phyloP scores from a whole-genome alignment of 78 protist genomes.

The Dictyostelium capitatum region DNA sequence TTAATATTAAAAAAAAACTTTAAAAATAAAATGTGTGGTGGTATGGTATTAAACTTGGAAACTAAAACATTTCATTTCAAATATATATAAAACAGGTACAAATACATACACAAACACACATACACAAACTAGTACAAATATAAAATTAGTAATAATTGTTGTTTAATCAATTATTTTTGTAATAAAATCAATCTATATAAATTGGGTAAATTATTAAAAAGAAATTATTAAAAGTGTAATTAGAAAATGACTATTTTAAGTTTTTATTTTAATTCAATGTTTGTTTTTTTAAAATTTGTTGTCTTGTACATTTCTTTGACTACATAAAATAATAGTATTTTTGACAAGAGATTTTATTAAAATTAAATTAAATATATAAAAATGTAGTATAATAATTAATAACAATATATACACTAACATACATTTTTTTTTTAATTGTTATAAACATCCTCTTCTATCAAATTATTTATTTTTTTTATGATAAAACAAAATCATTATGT shows the following conservation, averaged over 20 bases:
- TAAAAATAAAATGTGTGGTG: no score
- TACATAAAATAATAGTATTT: not conserved
- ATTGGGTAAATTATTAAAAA: not conserved
- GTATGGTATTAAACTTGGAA: no score
- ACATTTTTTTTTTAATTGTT: not conserved
- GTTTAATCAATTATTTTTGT: not conserved
- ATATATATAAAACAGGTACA: no score
- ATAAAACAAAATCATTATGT: not conserved
- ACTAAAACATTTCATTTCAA: no score
- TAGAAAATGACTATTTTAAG: not conserved
- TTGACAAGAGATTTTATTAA: not conserved
- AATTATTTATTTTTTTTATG: not conserved
- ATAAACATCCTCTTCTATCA: not conserved
- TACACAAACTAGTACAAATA: no score
- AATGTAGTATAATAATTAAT: not conserved
- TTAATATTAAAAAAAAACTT: no score
- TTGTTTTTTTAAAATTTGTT: not conserved
- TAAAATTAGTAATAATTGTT: not conserved
- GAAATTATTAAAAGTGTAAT: not conserved
- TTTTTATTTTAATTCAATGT: not conserved
- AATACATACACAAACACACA: no score
- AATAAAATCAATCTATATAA: not conserved
- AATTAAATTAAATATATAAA: not conserved
- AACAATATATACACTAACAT: not conserved
- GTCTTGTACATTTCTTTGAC: conserved; percentile 1